Base-by-base conservation (phyloP, 306 rosid genomes). In the Fragaria nilgerrensis region DNA sequence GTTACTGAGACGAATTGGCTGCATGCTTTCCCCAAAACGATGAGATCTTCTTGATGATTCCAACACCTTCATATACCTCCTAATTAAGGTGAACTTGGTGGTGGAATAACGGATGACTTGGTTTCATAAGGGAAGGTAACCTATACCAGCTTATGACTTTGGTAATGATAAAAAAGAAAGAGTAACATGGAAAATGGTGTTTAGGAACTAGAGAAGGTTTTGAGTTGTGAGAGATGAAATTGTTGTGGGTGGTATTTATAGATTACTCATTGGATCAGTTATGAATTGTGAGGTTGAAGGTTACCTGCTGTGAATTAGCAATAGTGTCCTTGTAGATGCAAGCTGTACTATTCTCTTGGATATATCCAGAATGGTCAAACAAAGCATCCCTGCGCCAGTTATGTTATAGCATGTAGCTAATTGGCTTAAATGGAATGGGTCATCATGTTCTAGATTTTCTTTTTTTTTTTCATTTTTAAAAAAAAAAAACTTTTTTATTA, bases 51-150 rank as follows among this genome's bases (percentile, higher is more conserved):
- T 70, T 80, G 72, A 87, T 78, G 77, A 85, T 61, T 80, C 90
- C 90, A 4, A 88, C 84, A 0, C 88, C 90, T 23, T 88, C 88
- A 75, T 85, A 39, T 7, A 39, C 44, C 44, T 5, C 39, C 39
- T 87, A 4, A 49, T 2, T 49, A 14, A 20, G 14, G 83, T 1
- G 66, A 43, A 34, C 3, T 87, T 1, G 25, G 77, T 48, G 85
- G 75, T 1, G 88, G 61, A 13, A 82, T 32, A 4, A 49, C 27
- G 0, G 87, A 63, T 15, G 34, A 29, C 36, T 85, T 81, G 14
- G 36, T 16, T 53, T 82, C 84, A 37, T 47, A 62, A 16, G 72
- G 75, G 80, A 66, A 69, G 14, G 80, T 77, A 48, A 85, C 88
- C 90, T 80, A 84, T 41, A 29, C 15, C 36, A 25, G 65, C 52